phyloP scores from a whole-genome alignment of 2,329 filamentous ascomycete species.

The Teratosphaeria zuluensis region DNA sequence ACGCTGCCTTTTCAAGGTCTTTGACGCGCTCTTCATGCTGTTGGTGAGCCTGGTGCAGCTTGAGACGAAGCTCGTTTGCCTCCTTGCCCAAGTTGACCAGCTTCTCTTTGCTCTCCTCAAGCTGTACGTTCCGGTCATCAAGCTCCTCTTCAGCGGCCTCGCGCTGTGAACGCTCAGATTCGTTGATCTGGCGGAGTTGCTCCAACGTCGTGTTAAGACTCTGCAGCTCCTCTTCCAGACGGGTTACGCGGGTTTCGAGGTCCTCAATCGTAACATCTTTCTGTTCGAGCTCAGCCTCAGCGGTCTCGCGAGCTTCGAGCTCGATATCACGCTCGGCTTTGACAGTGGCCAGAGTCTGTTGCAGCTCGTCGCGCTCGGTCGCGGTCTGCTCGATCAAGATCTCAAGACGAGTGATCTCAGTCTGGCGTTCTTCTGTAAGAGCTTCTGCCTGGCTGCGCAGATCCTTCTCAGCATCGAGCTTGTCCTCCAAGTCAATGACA shows the following conservation, averaged over 20 bases:
- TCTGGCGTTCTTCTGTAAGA: conserved; percentile 29
- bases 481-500: conserved; percentile 28
- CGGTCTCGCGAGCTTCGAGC: conserved; percentile 21
- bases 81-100: conserved; percentile 33
- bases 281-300: conserved; percentile 30
- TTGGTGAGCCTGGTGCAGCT: conserved; percentile 38
- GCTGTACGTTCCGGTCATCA: conserved; percentile 32
- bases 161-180: conserved; percentile 34
- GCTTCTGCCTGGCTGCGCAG: conserved; percentile 30
- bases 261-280: conserved; percentile 27
- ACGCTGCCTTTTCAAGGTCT: conserved; percentile 27
- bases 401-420: conserved; percentile 31
- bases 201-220: conserved; percentile 26
- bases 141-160: conserved; percentile 35
- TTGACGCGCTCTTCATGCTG: conserved; percentile 30
- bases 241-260: conserved; percentile 27
- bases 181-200: conserved; percentile 28
- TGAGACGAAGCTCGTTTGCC: conserved; percentile 40
- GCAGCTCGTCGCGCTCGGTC: conserved; percentile 26
- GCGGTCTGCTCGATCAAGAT: conserved; percentile 28
- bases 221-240: conserved; percentile 23
- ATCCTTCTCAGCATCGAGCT: conserved; percentile 28
- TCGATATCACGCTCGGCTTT: conserved; percentile 27
- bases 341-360: conserved; percentile 24
- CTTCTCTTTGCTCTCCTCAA: conserved; percentile 31